These are phyloP conservation scores for Colletotrichum melonis DNA, from an alignment of 2,329 filamentous ascomycete species.

Conservation along the genomic window DNA sequence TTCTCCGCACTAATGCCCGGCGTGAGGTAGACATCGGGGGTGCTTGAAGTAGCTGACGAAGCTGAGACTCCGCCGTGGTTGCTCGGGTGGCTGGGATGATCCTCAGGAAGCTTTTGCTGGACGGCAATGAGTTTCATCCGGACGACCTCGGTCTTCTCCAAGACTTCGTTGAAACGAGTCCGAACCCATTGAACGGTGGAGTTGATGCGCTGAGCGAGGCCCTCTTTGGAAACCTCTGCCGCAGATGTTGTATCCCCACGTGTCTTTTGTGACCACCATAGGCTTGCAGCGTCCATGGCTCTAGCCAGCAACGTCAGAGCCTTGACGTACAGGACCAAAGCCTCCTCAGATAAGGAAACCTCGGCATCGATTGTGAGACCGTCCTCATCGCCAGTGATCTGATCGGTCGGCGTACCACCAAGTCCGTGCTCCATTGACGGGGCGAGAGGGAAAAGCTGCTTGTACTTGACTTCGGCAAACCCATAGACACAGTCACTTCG, in stretches of 20 bases:
- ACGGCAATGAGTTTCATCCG: conserved; percentile 87
- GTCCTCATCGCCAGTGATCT: conserved; percentile 70
- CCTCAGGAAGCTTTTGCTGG: conserved; percentile 83
- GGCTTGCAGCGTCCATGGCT: conserved; percentile 93
- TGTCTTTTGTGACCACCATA: conserved; percentile 89
- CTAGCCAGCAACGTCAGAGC: conserved; percentile 89
- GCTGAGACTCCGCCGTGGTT: conserved; percentile 75
- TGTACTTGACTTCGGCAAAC: conserved; percentile 98
- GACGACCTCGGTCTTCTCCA: conserved; percentile 97
- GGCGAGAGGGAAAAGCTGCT: conserved; percentile 90
- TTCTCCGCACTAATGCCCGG: conserved; percentile 94
- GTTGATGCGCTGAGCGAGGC: conserved; percentile 75
- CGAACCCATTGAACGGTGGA: conserved; percentile 96
- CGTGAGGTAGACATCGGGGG: conserved; percentile 85
- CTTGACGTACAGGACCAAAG: conserved; percentile 95
- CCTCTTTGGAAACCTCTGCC: conserved; percentile 60
- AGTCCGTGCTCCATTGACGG: conserved; percentile 81
- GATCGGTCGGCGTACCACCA: conserved; percentile 69
- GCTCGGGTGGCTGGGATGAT: conserved; percentile 87
- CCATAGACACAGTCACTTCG: conserved; percentile 96
- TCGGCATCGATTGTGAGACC: conserved; percentile 88
- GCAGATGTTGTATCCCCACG: conserved; percentile 66
- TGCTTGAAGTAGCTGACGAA: conserved; percentile 70
- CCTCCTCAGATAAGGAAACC: conserved; percentile 91
- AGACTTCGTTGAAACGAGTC: conserved; percentile 92